Base-by-base conservation (phyloP, 805 yeast species). In the Scheffersomyces stipitis region DNA sequence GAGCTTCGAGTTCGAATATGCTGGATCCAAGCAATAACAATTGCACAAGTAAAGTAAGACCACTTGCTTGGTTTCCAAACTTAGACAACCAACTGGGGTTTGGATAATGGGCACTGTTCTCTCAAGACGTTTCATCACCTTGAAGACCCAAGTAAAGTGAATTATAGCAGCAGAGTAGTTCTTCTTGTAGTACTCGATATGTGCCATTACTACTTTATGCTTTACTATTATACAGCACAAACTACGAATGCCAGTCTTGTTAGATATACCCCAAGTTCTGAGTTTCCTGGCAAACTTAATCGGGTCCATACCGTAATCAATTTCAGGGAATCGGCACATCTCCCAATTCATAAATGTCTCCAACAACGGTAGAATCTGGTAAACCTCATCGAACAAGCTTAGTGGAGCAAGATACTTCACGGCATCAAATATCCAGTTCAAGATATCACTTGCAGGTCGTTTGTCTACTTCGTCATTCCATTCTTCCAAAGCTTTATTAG, bases 181-280 rank as follows among this genome's bases (percentile, higher is more conserved):
- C 15, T 46, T 33, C 5, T 42, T 32, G 20, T 45, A 35, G 28
- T 33, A 46, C n/a, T 37, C 14, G 3, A 54, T 14, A 16, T 45
- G 50, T 2, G 54, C 66, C n/a, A 30, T 8, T 5, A 55, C 40
- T 4, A 49, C 30, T 27, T 50, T 50, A 22, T 40, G 42, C 30
- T 45, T 54, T 6, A 54, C 36, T 3, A 53, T 36, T 12, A 37
- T 22, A 29, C 14, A 16, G 30, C 34, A 27, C 14, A 33, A 14
- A 26, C 9, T 15, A 31, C 29, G 14, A 29, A 31, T 13, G 12
- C 15, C 15, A n/a, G 15, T 24, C 15, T 13, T 26, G 31, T 38
- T 15, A 8, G 9, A 10, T 34, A 28, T 12, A 22, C 31, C 24
- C 44, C 44, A 40, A 4, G 26, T 17, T 8, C 36, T 29, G 29